Evolutionary conservation across 116 monocot genomes (phyloP).

Genomic region (Phalaenopsis hybrid): DNA sequence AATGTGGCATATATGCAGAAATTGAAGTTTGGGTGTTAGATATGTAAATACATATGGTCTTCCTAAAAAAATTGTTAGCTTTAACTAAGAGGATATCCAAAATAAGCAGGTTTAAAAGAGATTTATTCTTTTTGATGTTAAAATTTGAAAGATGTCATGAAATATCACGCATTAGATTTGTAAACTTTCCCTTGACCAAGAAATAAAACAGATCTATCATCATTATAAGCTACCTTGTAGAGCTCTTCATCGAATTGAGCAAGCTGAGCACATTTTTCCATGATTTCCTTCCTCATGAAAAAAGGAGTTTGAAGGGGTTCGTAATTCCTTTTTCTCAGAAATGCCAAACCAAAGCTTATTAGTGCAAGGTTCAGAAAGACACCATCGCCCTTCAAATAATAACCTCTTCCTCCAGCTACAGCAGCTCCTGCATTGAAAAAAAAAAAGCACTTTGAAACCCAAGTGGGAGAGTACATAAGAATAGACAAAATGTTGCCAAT

Average conservation of each 20-base stretch:
- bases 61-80: not conserved
- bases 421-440: conserved; percentile 46
- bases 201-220: not conserved
- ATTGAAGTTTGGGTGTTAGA: too few species aligned
- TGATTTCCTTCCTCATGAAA: conserved; percentile 95
- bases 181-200: not conserved
- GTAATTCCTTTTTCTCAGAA: conserved; percentile 63
- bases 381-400: conserved; percentile 79
- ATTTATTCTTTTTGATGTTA: not conserved
- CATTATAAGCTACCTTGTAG: conserved; percentile 53
- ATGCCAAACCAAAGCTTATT: conserved; percentile 65
- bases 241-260: conserved; percentile 98
- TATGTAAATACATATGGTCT: too few species aligned
- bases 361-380: conserved; percentile 71
- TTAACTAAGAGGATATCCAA: not conserved
- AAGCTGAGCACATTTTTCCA: conserved; percentile 95
- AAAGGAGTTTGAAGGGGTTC: conserved; percentile 82
- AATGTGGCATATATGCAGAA: too few species aligned
- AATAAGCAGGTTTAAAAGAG: not conserved
- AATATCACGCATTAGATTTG: not conserved
- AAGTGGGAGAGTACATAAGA: not conserved
- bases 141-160: not conserved
- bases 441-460: not conserved
- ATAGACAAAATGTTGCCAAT: not conserved
- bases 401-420: conserved; percentile 96